Conservation (phyloP, 768 basidiomycete genomes). For the Austroboletus eburneus region DNA sequence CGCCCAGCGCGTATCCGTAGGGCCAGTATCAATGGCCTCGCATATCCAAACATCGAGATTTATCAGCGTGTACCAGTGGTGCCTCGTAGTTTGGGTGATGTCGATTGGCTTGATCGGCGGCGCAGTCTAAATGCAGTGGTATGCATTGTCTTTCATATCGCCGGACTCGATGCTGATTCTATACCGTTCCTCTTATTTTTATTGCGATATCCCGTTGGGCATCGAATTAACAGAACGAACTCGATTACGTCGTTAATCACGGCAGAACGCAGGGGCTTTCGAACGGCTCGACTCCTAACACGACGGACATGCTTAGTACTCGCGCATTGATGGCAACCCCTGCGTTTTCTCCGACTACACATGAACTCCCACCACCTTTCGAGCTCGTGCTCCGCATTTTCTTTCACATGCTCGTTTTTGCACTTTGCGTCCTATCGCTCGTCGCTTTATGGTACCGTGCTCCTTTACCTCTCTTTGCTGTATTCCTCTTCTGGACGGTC, state of each 20-base stretch:
- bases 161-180: slow-evolving; percentile 20
- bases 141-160: slow-evolving; percentile 29
- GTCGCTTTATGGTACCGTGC: slow-evolving; percentile 56
- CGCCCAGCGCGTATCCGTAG: slow-evolving; percentile 50
- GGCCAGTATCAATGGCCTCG: slow-evolving; percentile 42
- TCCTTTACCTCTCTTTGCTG: slow-evolving; percentile 50
- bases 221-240: slow-evolving; percentile 52
- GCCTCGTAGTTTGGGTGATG: slow-evolving; percentile 59
- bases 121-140: slow-evolving; percentile 71
- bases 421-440: slow-evolving; percentile 53
- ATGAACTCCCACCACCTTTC: slow-evolving; percentile 35
- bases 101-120: slow-evolving; percentile 75
- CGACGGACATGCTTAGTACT: slow-evolving; percentile 46
- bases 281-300: slow-evolving; percentile 46
- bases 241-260: slow-evolving; percentile 65
- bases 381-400: slow-evolving; percentile 45
- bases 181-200: slow-evolving; percentile 5
- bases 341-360: slow-evolving; percentile 18
- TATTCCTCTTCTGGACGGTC: slow-evolving; percentile 61
- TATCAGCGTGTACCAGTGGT: slow-evolving; percentile 43
- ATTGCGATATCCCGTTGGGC: slow-evolving; percentile 2
- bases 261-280: slow-evolving; percentile 39
- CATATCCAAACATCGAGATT: slow-evolving; percentile 40
- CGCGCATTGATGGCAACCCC: slow-evolving; percentile 33
- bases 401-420: slow-evolving; percentile 56